Base-by-base conservation (phyloP, 208 protist species). In the Leishmania amazonensis region DNA sequence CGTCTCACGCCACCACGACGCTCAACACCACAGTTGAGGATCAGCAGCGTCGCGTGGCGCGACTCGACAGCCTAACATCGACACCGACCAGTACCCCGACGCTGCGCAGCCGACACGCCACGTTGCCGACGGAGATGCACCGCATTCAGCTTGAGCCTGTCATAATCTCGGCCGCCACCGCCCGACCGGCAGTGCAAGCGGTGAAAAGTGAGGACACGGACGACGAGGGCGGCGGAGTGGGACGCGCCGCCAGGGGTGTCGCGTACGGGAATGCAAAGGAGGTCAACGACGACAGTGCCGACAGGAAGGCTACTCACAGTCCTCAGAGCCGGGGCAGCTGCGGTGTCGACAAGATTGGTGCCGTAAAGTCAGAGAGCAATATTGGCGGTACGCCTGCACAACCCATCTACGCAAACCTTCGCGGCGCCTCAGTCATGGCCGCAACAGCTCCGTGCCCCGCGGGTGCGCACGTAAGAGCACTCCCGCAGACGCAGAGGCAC, bases 11-110 rank as follows among this genome's bases (percentile, higher is more conserved):
- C 15, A 85, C 82, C 58, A 85, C 82, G 53, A 81, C 72, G 62
- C 71, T 85, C 19, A 85, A 85, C 77, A 81, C 54, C 58, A 85
- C 82, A 13, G 40, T 85, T 17, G 82, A 81, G 24, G 82, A 85
- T 67, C 82, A 85, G 54, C 77, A 85, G 77, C 82, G 82, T 17
- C 82, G 82, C n/a, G 77, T 81, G n/a, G 82, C 82, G 31, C 82
- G 82, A 31, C 82, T 85, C 1, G 82, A 85, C 31, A 85, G 82
- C 17, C 35, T 85, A 28, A 85, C 77, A 1, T 51, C 77, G 15
- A 85, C 82, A 31, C 77, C 82, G 5, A 81, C 71, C 8, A 79
- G 72, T 53, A 85, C 82, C 40, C 82, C 82, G 17, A 78, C 76
- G 24, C 77, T 85, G 82, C 82, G 82, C 47, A 79, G 77, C 35